A percentile compares a stretch with the other conserved stretches of the same genome.
Evolutionary conservation across 768 basidiomycete species (phyloP).

Genomic region (Albatrellus ellisii): DNA sequence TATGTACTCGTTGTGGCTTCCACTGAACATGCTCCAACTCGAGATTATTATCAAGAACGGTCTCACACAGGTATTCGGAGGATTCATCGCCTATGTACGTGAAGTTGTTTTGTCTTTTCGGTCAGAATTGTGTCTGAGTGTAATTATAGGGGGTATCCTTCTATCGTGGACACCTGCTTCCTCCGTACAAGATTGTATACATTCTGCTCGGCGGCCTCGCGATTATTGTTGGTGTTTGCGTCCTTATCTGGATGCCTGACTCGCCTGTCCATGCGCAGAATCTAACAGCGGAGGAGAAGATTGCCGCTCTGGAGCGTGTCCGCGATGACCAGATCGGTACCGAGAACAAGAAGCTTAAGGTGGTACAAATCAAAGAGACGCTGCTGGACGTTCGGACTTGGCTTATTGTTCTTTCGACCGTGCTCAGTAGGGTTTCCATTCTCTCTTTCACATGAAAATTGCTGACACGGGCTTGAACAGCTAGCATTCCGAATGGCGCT

Average conservation of each 20-base stretch:
- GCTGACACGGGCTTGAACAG: slow-evolving; percentile 20
- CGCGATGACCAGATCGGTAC: slow-evolving; percentile 56
- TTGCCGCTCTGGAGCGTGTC: slow-evolving; percentile 51
- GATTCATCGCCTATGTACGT: slow-evolving; percentile 47
- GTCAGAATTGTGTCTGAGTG: background rate
- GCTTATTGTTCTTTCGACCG: slow-evolving; percentile 44
- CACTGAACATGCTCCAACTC: background rate
- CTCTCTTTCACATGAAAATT: slow-evolving; percentile 1
- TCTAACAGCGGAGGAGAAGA: slow-evolving; percentile 43
- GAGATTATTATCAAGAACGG: slow-evolving; percentile 35
- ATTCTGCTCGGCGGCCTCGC: slow-evolving; percentile 47
- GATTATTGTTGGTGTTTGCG: slow-evolving; percentile 39
- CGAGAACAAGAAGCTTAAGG: slow-evolving; percentile 46
- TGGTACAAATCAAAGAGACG: slow-evolving; percentile 43
- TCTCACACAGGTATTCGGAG: slow-evolving; percentile 45
- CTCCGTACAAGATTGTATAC: slow-evolving; percentile 51
- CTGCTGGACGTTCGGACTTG: slow-evolving; percentile 45
- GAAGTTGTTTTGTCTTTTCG: background rate
- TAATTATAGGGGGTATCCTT: slow-evolving; percentile 39
- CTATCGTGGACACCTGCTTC: slow-evolving; percentile 30
- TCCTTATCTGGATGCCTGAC: slow-evolving; percentile 51
- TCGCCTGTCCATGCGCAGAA: slow-evolving; percentile 48
- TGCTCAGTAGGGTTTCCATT: slow-evolving; percentile 33
- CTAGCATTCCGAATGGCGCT: slow-evolving; percentile 53
- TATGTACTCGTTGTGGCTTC: slow-evolving; percentile 12